phyloP scores from a whole-genome alignment of 2,329 filamentous ascomycete species.

The Tolypocladium cylindrosporum region DNA sequence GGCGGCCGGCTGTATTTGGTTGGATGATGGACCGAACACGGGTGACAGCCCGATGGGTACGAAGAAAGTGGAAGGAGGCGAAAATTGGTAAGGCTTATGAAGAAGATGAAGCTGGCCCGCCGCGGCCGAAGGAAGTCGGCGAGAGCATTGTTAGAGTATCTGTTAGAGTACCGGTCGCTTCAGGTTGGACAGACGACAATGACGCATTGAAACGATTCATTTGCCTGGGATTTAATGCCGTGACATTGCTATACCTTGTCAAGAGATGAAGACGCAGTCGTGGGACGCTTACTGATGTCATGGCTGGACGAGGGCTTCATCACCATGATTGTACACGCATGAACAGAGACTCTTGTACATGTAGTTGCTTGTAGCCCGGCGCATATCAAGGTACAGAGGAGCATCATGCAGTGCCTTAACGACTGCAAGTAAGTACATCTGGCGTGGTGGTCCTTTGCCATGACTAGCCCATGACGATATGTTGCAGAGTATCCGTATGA shows the following conservation, averaged over 20 bases:
- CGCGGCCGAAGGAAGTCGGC: background rate
- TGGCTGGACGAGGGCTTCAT: background rate
- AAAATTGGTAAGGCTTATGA: background rate
- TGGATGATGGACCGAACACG: background rate
- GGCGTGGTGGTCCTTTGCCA: background rate
- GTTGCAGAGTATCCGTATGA: background rate
- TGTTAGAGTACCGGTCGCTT: background rate
- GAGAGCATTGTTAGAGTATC: background rate
- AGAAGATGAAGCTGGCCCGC: background rate
- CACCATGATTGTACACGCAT: background rate
- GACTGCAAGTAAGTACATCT: background rate
- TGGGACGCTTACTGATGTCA: background rate
- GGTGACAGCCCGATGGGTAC: background rate
- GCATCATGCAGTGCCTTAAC: background rate
- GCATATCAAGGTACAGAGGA: background rate
- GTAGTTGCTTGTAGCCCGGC: background rate
- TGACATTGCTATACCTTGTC: background rate
- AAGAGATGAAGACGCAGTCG: background rate
- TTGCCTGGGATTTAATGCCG: background rate
- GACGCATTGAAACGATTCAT: background rate
- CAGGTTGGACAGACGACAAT: background rate
- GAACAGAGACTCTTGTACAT: background rate
- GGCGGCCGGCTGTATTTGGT: background rate
- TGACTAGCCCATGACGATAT: background rate
- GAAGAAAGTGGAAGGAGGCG: background rate